Base-by-base conservation (phyloP, 192 early-diverging fungal species). In the Coemansia interrupta region DNA sequence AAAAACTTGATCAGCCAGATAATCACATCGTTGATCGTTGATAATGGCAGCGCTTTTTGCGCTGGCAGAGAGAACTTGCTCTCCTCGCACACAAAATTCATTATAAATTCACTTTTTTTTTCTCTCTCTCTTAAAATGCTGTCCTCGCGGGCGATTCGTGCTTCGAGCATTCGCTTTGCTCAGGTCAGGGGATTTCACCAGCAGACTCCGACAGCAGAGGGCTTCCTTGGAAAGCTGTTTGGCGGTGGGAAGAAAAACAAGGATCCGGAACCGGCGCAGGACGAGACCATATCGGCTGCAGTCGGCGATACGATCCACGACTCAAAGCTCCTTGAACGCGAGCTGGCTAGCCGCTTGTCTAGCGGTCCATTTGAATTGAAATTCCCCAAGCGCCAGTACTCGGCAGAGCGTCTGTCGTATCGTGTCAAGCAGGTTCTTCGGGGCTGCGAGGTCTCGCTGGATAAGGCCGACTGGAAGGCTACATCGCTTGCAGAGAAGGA, bases 381-480 rank as follows among this genome's bases (percentile, higher is more conserved):
- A 54, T 78, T 78, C 32, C 58, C 61, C 8, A 63, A 55, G 58
- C 64, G 65, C 26, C 15, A 59, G 38, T 67, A 42, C 47, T n/a
- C 64, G 18, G 20, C 53, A 12, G 39, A 42, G 17, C 64, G 54
- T 12, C 56, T 72, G 1, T 68, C 64, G 18, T 14, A 15, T 29
- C 60, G 63, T 19, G 46, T 77, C 24, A 46, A 52, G 22, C 13
- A 26, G 11, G 32, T 71, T 0, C 48, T 78, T 29, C 32, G 18
- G 11, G 48, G 24, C 22, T 41, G 60, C 29, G 30, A 68, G 14
- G 61, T 78, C 15, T 6, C 57, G 0, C 26, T 68, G 39, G 58
- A 62, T 11, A 29, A 28, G 29, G 38, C 41, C 0, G 65, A 78
- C 47, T 78, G 74, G 74, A 78, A 61, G 47, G n/a, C 58, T 12